Percentiles rank a stretch among this genome's conserved stretches.
Evolutionary conservation across 352 stramenopile species (phyloP).

Genomic region (Hyaloperonospora brassicae): DNA sequence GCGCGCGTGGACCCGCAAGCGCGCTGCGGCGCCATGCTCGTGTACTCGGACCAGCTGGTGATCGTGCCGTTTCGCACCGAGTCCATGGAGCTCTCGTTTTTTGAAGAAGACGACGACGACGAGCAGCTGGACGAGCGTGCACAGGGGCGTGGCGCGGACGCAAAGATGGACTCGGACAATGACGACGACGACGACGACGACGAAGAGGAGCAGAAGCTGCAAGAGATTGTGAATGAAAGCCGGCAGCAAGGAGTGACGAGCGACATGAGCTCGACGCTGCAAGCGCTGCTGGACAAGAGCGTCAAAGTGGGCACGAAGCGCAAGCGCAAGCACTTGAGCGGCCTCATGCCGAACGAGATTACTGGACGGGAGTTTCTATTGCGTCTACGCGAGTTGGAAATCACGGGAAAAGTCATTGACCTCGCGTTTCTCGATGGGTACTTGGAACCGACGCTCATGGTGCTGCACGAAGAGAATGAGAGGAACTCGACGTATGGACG

Average conservation of each 20-base stretch:
- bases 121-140: conserved; percentile 46
- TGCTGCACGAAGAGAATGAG: conserved; percentile 82
- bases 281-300: conserved; percentile 67
- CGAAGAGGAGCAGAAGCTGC: conserved; percentile 70
- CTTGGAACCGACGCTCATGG: conserved; percentile 78
- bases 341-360: conserved; percentile 61
- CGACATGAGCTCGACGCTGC: conserved; percentile 56
- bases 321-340: conserved; percentile 63
- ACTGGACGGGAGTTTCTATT: conserved; percentile 70
- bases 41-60: conserved; percentile 78
- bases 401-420: conserved; percentile 70
- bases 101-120: conserved; percentile 72
- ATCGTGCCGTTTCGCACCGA: conserved; percentile 75
- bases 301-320: conserved; percentile 70
- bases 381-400: conserved; percentile 63
- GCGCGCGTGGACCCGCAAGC: conserved; percentile 67
- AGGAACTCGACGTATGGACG: conserved; percentile 59
- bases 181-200: conserved; percentile 77
- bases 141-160: too few species aligned
- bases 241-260: conserved; percentile 52
- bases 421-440: conserved; percentile 81
- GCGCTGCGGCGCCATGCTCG: conserved; percentile 70
- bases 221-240: conserved; percentile 67
- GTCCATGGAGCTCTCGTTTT: conserved; percentile 70
- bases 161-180: too few species aligned